phyloP scores from a whole-genome alignment of 2,329 filamentous ascomycete species.

The Cladophialophora carrionii region DNA sequence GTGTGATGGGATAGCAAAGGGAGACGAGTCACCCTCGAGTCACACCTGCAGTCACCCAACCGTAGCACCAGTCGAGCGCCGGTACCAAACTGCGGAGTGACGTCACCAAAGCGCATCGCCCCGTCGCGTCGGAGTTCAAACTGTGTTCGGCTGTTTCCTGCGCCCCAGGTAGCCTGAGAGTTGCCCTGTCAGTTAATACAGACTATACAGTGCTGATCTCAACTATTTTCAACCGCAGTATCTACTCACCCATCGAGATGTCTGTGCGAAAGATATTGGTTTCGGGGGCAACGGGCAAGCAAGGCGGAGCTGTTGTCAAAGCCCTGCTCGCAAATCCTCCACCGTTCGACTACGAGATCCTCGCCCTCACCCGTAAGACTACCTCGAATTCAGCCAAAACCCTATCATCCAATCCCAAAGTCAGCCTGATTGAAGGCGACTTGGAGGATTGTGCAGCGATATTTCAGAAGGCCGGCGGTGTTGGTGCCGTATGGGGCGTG shows the following conservation, averaged over 20 bases:
- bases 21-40: not conserved
- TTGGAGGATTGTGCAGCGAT: slow-evolving; percentile 56
- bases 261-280: slow-evolving; percentile 42
- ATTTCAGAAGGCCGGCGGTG: slow-evolving; percentile 52
- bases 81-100: not conserved
- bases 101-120: not conserved
- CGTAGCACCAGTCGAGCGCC: too few relatives aligned
- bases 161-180: not conserved
- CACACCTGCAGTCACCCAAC: not conserved
- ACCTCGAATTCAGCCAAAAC: slow-evolving; percentile 55
- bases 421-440: slow-evolving; percentile 63
- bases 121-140: not conserved
- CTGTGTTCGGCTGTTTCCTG: not conserved
- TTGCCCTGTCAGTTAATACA: not conserved
- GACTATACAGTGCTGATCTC: not conserved
- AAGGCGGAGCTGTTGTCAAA: slow-evolving; percentile 46
- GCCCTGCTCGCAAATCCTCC: slow-evolving; percentile 41
- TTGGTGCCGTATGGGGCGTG: slow-evolving; percentile 60
- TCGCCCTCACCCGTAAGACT: slow-evolving; percentile 55
- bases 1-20: not conserved
- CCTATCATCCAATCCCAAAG: slow-evolving; percentile 49
- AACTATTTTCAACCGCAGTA: not conserved
- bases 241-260: slow-evolving; percentile 9
- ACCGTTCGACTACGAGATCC: slow-evolving; percentile 52
- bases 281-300: slow-evolving; percentile 49